Evolutionary conservation across 2,329 filamentous ascomycete genomes (phyloP), one percentile per base, ranked within the genome.

Genomic region (Sclerotiophoma versabilis): DNA sequence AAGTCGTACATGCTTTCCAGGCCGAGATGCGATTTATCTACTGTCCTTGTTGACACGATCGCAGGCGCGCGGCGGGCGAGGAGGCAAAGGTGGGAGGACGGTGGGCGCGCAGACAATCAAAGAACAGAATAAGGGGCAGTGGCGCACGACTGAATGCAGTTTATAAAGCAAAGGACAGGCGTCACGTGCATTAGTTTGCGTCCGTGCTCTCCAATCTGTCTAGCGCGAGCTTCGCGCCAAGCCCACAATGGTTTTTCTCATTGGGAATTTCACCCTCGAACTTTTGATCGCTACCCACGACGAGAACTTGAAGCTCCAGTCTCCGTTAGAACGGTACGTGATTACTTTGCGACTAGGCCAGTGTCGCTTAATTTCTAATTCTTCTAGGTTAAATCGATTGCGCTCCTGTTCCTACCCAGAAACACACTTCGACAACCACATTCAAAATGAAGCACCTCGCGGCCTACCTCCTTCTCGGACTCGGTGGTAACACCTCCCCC

Each of bases 381-480:
- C 36, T 54, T 56, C 25, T 61, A 74, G 72, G 72, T 74, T 75
- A 74, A 98, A 96, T 89, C 87, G 93, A 98, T 98, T 98, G 93
- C 84, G 89, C 90, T 93, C 90, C 84, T 89, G 90, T 93, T 92
- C 87, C 70, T 65, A 54, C 51, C 59, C 48, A 55, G 57, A 58
- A 58, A 62, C 56, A 63, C 49, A 65, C 61, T 70, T 71, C 76
- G 79, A 96, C 88, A 91, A 54, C 33, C 45, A 54, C 45, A 54
- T 54, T 53, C 38, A 96, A 88, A 92, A 98, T 99, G 95, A 98
- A 99, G 93, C 89, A 98, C 84, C 90, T 99, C 84, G 95, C 95
- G 79, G 93, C 95, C 79, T 98, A 96, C 88, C 92, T 99, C 77
- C 93, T 99, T 78, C 91, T 98, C 81, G 83, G 84, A 83, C 90